Conservation (phyloP, 352 stramenopile genomes). For the Phytophthora megakarya region DNA sequence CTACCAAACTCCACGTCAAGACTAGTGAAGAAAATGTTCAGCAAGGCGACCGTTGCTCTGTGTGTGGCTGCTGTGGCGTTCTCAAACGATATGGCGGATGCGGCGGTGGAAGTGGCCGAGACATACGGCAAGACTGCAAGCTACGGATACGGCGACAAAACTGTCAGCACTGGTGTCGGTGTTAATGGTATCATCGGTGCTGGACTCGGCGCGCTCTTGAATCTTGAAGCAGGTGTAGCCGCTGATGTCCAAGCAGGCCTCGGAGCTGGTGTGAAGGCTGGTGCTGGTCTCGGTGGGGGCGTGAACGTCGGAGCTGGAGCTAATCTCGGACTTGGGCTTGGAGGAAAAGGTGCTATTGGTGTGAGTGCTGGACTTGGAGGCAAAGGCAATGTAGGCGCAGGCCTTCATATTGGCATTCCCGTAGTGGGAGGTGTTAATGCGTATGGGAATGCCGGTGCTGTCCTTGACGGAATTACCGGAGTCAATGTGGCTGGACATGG, state of each 20-base stretch:
- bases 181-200: background rate
- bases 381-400: background rate
- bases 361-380: background rate
- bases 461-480: background rate
- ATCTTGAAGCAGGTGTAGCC: background rate
- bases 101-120: background rate
- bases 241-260: background rate
- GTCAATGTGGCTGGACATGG: background rate
- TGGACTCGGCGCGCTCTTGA: background rate
- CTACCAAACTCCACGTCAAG: background rate
- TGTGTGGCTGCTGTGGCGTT: slow-evolving; percentile 3
- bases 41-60: background rate
- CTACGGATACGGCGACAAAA: background rate
- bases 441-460: background rate
- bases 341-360: background rate
- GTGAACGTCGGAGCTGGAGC: background rate
- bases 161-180: background rate
- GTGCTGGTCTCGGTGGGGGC: background rate
- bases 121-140: background rate
- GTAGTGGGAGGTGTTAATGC: too few species aligned
- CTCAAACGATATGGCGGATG: slow-evolving; percentile 3
- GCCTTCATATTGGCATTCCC: background rate
- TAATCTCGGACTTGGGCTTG: background rate
- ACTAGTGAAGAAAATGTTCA: background rate
- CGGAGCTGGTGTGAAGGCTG: background rate